Conservation (phyloP, 176 grass and related monocot genomes). For the Puya raimondii region DNA sequence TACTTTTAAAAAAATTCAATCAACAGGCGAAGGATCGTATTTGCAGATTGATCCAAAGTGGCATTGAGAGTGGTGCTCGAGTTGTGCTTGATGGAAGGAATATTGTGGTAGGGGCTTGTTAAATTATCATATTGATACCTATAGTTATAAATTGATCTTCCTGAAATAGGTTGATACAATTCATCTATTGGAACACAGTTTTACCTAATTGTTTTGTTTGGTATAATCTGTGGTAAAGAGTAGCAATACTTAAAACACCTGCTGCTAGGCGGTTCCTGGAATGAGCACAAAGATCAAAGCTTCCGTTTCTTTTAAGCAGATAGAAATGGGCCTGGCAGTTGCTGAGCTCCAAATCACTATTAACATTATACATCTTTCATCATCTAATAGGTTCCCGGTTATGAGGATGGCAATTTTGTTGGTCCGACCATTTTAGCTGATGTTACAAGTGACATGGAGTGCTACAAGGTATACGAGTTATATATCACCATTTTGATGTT, state of each 20-base stretch:
- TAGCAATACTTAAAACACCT: too few species aligned
- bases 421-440: conserved; percentile 89
- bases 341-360: background rate
- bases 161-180: background rate
- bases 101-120: conserved; percentile 41
- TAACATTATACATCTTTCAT: background rate
- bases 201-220: background rate
- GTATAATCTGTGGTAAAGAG: background rate
- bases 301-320: too few species aligned
- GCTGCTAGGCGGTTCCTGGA: too few species aligned
- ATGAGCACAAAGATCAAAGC: too few species aligned
- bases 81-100: conserved; percentile 80
- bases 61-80: conserved; percentile 56
- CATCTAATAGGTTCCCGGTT: conserved; percentile 52
- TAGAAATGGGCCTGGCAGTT: too few species aligned
- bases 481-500: conserved; percentile 5
- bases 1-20: conserved; percentile 14
- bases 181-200: background rate
- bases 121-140: background rate
- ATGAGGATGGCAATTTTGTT: conserved; percentile 80
- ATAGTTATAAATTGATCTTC: background rate
- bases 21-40: conserved; percentile 85
- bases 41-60: conserved; percentile 90
- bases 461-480: conserved; percentile 66
- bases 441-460: conserved; percentile 76